Evolutionary conservation across 352 stramenopile species (phyloP).

Genomic region (Phytophthora citrophthora): DNA sequence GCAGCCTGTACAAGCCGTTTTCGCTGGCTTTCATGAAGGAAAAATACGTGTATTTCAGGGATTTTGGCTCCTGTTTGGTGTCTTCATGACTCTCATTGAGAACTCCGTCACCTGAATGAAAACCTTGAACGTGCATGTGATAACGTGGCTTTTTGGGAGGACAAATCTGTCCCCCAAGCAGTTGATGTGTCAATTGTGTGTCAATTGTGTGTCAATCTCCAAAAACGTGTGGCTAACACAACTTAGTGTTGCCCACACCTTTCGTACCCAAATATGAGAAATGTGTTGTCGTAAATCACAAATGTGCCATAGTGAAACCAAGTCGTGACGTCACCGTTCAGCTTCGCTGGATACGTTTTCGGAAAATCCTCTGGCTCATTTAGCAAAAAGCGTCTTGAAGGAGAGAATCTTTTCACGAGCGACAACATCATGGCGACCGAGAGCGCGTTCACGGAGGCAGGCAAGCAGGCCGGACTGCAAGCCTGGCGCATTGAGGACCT

Average conservation of each 20-base stretch:
- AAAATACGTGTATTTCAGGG: too few species aligned
- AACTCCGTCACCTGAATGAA: too few species aligned
- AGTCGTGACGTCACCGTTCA: conserved; percentile 12
- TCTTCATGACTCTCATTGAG: not conserved
- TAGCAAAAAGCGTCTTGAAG: conserved; percentile 32
- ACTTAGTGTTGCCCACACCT: conserved; percentile 8
- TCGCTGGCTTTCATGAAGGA: not conserved
- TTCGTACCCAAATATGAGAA: conserved; percentile 17
- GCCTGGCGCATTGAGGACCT: conserved; percentile 89
- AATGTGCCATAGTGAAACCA: conserved; percentile 24
- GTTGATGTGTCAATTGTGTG: not conserved
- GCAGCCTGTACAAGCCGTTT: not conserved
- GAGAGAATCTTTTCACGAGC: conserved; percentile 23
- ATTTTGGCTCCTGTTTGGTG: too few species aligned
- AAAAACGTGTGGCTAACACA: not conserved
- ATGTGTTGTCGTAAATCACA: conserved; percentile 27
- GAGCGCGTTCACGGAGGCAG: conserved; percentile 60
- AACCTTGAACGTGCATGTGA: not conserved
- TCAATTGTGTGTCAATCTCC: not conserved
- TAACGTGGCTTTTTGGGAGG: conserved; percentile 2
- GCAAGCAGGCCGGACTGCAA: conserved; percentile 72
- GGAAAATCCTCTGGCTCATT: conserved; percentile 32
- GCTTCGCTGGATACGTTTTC: conserved; percentile 13
- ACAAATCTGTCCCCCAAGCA: not conserved
- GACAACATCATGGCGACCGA: conserved; percentile 61